Evolutionary conservation across 768 basidiomycete species (phyloP).

Genomic region (Lactifluus hygrophoroides): DNA sequence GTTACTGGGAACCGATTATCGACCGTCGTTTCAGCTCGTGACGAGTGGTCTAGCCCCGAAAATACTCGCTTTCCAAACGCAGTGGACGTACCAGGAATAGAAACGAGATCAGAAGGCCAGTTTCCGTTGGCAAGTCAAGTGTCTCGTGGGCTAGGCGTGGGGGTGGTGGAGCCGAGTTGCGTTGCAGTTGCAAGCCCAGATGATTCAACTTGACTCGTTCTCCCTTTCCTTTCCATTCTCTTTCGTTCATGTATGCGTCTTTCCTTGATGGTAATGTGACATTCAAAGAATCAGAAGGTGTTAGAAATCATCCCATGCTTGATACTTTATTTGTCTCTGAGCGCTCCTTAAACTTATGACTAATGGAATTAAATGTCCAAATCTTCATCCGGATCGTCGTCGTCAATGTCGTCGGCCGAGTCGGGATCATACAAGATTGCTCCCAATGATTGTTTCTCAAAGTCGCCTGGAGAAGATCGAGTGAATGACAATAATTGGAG

Average conservation of each 20-base stretch:
- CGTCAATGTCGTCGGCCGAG: constrained; percentile 89
- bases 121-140: background rate
- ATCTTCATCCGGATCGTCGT: constrained; percentile 95
- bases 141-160: background rate
- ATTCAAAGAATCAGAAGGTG: background rate
- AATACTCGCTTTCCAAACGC: background rate
- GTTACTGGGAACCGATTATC: constrained; percentile 4
- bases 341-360: background rate
- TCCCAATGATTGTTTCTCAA: constrained; percentile 23
- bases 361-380: constrained; percentile 54
- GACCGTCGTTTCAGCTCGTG: constrained; percentile 1
- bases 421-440: constrained; percentile 87
- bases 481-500: background rate
- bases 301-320: background rate
- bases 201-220: background rate
- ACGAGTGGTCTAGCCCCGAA: background rate
- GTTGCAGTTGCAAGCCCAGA: background rate
- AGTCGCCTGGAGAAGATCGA: constrained; percentile 30
- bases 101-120: background rate
- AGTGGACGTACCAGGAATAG: background rate
- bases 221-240: background rate
- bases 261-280: background rate
- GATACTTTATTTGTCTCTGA: constrained; percentile 2
- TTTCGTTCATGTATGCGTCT: background rate
- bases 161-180: background rate